Evolutionary conservation across 169 alveolate genomes (phyloP).

Genomic region (Plasmodium gallinaceum): DNA sequence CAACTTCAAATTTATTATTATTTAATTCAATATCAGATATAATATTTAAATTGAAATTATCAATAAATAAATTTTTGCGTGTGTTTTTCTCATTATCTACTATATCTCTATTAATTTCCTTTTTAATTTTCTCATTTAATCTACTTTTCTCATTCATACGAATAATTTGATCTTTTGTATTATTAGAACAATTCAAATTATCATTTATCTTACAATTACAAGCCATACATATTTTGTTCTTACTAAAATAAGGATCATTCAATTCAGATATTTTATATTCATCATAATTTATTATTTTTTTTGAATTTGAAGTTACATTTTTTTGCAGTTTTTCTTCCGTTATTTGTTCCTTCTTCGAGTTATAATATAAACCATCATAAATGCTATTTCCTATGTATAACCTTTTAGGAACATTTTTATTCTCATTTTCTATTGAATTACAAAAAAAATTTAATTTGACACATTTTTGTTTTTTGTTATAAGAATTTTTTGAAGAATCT

Average conservation of each 20-base stretch:
- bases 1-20: slow-evolving; percentile 5
- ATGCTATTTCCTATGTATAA: too few species aligned
- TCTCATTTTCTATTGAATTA: too few species aligned
- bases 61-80: not conserved
- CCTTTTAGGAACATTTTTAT: too few species aligned
- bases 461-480: too few species aligned
- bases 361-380: too few species aligned
- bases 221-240: not conserved
- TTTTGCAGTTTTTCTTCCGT: slow-evolving; percentile 22
- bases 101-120: not conserved
- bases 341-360: slow-evolving; percentile 1
- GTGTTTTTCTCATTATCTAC: slow-evolving; percentile 8
- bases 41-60: slow-evolving; percentile 6
- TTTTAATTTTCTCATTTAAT: not conserved
- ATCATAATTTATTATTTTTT: slow-evolving; percentile 11
- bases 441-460: too few species aligned
- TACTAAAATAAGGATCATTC: slow-evolving; percentile 9
- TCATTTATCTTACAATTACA: not conserved
- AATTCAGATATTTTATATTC: not conserved
- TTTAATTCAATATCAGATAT: slow-evolving; percentile 3
- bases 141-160: not conserved
- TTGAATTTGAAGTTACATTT: slow-evolving; percentile 8
- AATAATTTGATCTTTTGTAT: not conserved
- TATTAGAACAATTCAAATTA: too few species aligned
- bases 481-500: too few species aligned